Percentiles rank a stretch among this genome's conserved stretches.
phyloP scores from a whole-genome alignment of 2,329 filamentous ascomycete genomes.

The Aspergillus quadricinctus region DNA sequence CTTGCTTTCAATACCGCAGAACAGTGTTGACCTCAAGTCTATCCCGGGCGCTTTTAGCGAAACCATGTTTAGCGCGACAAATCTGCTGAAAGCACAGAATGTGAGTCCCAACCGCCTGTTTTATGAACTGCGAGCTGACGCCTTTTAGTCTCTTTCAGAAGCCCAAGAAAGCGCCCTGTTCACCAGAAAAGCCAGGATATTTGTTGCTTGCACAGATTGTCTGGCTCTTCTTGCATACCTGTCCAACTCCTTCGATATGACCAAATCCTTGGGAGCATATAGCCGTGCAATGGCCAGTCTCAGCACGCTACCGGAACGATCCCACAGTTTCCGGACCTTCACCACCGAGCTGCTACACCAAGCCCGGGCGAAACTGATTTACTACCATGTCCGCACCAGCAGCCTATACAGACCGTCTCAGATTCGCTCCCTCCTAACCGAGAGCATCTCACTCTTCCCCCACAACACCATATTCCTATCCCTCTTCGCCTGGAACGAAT shows the following conservation, averaged over 20 bases:
- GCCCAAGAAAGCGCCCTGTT: slow-evolving; percentile 56
- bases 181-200: slow-evolving; percentile 44
- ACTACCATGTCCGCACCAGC: slow-evolving; percentile 58
- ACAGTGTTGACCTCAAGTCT: slow-evolving; percentile 28
- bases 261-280: slow-evolving; percentile 37
- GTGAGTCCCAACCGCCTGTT: slow-evolving; percentile 26
- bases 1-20: slow-evolving; percentile 38
- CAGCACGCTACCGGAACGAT: slow-evolving; percentile 40
- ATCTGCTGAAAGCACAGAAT: slow-evolving; percentile 35
- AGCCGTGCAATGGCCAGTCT: slow-evolving; percentile 42
- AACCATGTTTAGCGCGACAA: slow-evolving; percentile 25
- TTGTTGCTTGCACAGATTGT: slow-evolving; percentile 57
- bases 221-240: slow-evolving; percentile 66
- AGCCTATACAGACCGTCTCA: slow-evolving; percentile 65
- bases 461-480: slow-evolving; percentile 71
- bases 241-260: slow-evolving; percentile 34
- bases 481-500: slow-evolving; percentile 69
- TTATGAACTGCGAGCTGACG: slow-evolving; percentile 42
- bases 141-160: slow-evolving; percentile 50
- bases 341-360: slow-evolving; percentile 63
- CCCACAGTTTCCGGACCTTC: slow-evolving; percentile 25
- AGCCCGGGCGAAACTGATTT: slow-evolving; percentile 61
- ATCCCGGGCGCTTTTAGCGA: slow-evolving; percentile 16
- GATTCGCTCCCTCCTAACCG: slow-evolving; percentile 58
- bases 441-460: slow-evolving; percentile 63